Conservation (phyloP, 2,329 filamentous ascomycete genomes). For the Xylaria sp. region DNA sequence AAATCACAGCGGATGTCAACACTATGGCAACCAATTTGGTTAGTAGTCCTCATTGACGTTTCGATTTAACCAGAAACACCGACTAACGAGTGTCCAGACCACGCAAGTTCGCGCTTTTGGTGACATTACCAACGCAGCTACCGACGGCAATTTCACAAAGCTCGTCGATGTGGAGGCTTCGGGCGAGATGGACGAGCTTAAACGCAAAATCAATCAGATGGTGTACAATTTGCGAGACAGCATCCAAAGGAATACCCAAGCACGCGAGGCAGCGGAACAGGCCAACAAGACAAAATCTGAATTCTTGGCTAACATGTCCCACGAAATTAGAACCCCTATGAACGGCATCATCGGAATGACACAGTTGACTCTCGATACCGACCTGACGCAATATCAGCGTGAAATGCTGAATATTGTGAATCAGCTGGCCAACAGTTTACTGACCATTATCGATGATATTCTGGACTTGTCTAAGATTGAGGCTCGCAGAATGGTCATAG, state of each 20-base stretch:
- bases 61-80: background rate
- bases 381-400: conserved; percentile 92
- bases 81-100: conserved; percentile 66
- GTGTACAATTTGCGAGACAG: conserved; percentile 94
- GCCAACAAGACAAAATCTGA: conserved; percentile 99
- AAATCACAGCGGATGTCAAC: conserved; percentile 97
- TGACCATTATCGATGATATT: conserved; percentile 95
- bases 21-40: conserved; percentile 82
- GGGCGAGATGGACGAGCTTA: conserved; percentile 98
- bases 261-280: conserved; percentile 93
- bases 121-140: conserved; percentile 97
- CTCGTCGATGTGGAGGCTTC: conserved; percentile 97
- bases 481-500: conserved; percentile 97
- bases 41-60: conserved; percentile 43
- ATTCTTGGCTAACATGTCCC: conserved; percentile 98
- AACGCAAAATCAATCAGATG: conserved; percentile 99
- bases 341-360: conserved; percentile 99
- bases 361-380: conserved; percentile 92
- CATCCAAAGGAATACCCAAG: conserved; percentile 95
- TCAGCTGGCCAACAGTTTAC: conserved; percentile 91
- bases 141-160: conserved; percentile 96
- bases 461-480: conserved; percentile 84
- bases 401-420: conserved; percentile 99
- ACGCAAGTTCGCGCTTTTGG: conserved; percentile 98
- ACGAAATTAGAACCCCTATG: conserved; percentile 97